phyloP scores from a whole-genome alignment of 148 eudicot genomes.

The Heliamphora exappendiculata region DNA sequence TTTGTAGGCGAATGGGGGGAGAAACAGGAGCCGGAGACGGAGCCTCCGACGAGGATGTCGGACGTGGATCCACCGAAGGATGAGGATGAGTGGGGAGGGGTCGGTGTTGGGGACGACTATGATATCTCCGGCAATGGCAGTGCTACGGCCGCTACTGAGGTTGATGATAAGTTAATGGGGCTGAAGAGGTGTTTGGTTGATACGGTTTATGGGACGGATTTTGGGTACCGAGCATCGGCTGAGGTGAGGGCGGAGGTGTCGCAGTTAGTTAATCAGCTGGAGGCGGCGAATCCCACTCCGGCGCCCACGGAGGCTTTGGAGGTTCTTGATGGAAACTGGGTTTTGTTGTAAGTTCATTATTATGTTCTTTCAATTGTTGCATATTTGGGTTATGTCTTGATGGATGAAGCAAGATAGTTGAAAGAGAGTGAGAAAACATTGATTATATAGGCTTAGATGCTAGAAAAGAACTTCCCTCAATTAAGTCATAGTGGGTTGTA shows the following conservation, averaged over 20 bases:
- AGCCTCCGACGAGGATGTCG: conserved; percentile 34
- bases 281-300: conserved; percentile 68
- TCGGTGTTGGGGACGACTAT: conserved; percentile 15
- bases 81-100: conserved; percentile 54
- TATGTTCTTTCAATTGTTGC: neutral
- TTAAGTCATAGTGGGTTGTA: neutral
- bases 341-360: conserved; percentile 62
- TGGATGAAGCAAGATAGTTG: neutral
- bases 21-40: conserved; percentile 45
- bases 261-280: conserved; percentile 69
- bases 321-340: conserved; percentile 89
- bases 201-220: conserved; percentile 68
- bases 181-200: conserved; percentile 85
- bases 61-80: conserved; percentile 56
- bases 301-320: conserved; percentile 53
- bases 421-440: neutral
- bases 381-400: neutral
- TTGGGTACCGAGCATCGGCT: conserved; percentile 64
- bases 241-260: conserved; percentile 79
- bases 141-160: neutral
- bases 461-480: neutral
- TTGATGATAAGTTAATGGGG: conserved; percentile 32
- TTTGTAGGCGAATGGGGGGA: conserved; percentile 72
- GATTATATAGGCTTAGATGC: neutral
- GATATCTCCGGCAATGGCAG: conserved; percentile 24